Evolutionary conservation across 805 yeast species (phyloP).

Genomic region (Vanderwaltozyma yarrowii): DNA sequence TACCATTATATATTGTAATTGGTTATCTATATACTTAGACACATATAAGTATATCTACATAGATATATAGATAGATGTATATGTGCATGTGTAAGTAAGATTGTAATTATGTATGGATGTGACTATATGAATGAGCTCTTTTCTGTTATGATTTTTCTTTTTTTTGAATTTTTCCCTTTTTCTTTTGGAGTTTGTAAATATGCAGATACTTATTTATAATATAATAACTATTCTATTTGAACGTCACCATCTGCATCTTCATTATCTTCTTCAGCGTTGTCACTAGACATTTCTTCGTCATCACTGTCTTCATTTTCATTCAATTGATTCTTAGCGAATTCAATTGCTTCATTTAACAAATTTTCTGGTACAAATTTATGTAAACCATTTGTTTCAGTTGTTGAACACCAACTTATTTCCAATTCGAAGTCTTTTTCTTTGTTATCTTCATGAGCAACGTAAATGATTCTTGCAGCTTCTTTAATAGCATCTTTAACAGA

Average conservation of each 20-base stretch:
- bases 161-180: neutral
- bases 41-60: too few species aligned
- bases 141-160: neutral
- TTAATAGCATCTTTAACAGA: constrained; percentile 76
- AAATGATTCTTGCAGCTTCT: constrained; percentile 88
- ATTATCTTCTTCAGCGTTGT: constrained; percentile 1
- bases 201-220: constrained; percentile 2
- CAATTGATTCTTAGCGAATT: constrained; percentile 55
- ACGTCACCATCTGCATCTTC: constrained; percentile 12
- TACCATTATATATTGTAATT: too few species aligned
- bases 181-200: constrained; percentile 1
- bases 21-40: too few species aligned
- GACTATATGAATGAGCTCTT: neutral
- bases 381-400: constrained; percentile 62
- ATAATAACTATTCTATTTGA: constrained; percentile 3
- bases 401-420: constrained; percentile 84
- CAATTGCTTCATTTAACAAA: constrained; percentile 70
- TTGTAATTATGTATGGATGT: too few species aligned
- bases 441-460: constrained; percentile 93
- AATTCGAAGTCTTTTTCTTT: constrained; percentile 95
- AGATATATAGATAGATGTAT: too few species aligned
- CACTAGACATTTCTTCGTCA: constrained; percentile 11
- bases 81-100: too few species aligned
- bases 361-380: constrained; percentile 78
- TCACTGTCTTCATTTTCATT: constrained; percentile 16